Conservation (phyloP, 2,329 filamentous ascomycete species). For the Colletotrichum tamarilloi region DNA sequence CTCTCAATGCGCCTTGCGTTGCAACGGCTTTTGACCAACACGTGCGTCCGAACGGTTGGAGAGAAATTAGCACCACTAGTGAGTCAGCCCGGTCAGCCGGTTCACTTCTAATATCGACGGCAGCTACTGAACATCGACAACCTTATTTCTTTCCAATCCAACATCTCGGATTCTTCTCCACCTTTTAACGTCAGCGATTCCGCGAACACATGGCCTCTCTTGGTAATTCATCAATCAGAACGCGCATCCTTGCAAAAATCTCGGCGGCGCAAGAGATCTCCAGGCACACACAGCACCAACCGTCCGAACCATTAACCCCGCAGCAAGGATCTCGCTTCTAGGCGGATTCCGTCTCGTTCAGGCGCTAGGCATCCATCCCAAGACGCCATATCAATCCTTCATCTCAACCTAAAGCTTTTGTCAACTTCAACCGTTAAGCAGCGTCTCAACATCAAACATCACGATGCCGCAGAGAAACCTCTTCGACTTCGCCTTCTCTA, state of each 20-base stretch:
- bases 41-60: background rate
- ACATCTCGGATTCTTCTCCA: background rate
- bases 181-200: background rate
- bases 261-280: background rate
- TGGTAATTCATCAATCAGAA: background rate
- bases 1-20: background rate
- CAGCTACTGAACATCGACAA: background rate
- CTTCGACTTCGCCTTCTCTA: constrained; percentile 22
- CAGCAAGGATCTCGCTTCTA: background rate
- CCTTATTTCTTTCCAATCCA: background rate
- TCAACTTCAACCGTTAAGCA: background rate
- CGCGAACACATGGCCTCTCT: background rate
- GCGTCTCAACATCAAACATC: background rate
- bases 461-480: constrained; percentile 23
- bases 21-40: background rate
- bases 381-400: background rate
- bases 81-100: background rate
- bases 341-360: background rate
- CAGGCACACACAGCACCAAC: background rate
- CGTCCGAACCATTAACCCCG: background rate
- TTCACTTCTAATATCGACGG: background rate
- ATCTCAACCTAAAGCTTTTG: background rate
- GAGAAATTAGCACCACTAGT: background rate
- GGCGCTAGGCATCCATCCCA: background rate
- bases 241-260: background rate